Evolutionary conservation across 768 basidiomycete species (phyloP).

Genomic region (Tricholoma saponaceum): DNA sequence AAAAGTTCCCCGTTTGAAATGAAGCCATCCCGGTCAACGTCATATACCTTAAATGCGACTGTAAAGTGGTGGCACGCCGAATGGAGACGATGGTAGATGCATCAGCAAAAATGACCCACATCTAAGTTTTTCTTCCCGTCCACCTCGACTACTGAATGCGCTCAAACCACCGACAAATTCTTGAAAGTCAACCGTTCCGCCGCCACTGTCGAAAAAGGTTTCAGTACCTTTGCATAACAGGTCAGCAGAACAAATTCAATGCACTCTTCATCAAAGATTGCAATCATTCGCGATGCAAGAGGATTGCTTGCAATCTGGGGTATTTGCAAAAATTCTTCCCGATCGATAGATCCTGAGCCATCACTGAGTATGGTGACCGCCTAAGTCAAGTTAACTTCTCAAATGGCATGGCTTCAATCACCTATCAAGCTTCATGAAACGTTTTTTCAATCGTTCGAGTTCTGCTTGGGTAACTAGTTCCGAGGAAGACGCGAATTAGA

Average conservation of each 20-base stretch:
- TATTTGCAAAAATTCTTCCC: conserved; percentile 98
- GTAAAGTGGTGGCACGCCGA: conserved; percentile 7
- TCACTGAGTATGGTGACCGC: conserved; percentile 49
- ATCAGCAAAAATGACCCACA: conserved; percentile 48
- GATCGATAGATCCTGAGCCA: conserved; percentile 96
- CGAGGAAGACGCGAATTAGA: conserved; percentile 1
- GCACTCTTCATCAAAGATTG: conserved; percentile 99
- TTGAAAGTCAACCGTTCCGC: conserved; percentile 98
- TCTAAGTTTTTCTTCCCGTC: conserved; percentile 92
- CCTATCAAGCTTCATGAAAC: conserved; percentile 99
- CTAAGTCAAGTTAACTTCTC: background rate
- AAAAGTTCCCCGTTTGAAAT: conserved; percentile 99
- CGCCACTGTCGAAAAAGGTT: conserved; percentile 59
- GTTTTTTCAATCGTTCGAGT: conserved; percentile 93
- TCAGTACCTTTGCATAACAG: conserved; percentile 2
- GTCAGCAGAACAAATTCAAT: conserved; percentile 27
- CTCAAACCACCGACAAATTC: conserved; percentile 98
- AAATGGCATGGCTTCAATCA: conserved; percentile 18
- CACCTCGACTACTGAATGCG: conserved; percentile 96
- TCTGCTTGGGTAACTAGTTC: conserved; percentile 86
- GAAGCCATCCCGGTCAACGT: conserved; percentile 95
- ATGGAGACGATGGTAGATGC: background rate
- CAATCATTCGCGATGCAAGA: conserved; percentile 95
- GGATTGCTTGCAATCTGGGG: conserved; percentile 99
- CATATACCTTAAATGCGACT: conserved; percentile 99